Base-by-base conservation (phyloP, 345 rosid species). In the Murraya paniculata region DNA sequence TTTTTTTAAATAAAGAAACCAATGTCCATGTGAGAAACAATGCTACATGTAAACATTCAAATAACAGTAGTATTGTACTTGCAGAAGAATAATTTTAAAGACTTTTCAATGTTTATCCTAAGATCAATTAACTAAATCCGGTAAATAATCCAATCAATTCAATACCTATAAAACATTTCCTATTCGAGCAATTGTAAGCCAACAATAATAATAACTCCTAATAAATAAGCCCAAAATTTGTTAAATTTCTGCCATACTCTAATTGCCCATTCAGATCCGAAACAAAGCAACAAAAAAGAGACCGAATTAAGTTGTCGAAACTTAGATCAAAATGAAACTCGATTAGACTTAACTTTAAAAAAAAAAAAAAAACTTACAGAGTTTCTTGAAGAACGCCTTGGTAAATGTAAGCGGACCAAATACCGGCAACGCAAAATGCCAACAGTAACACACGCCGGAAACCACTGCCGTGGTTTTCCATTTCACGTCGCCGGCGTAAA, bases 331-430 rank as follows among this genome's bases (percentile, higher is more conserved):
- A 53, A 53, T 18, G 22, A 53, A 53, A 53, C 21, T 53, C 7
- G 57, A 18, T 53, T 53, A 53, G 57, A 53, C 18, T 18, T 18
- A 53, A 3, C 18, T 45, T 41, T n/a, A n/a, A n/a, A n/a, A 9
- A 38, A 39, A 39, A 45, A 11, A 41, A 11, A 64, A 11, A 55
- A 4, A 78, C 97, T 84, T 85, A 95, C 99, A 94, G 82, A 45
- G 95, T 96, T 74, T 96, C 99, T 68, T 96, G 99, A 62, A 96
- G 97, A 84, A 92, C 74, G 69, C 99, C 99, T 87, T 94, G 99
- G 83, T 96, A 96, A 73, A 96, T 91, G 75, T 96, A 96, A 16
- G 98, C 97, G 61, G 98, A 80, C 98, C 99, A 94, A 83, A 96
- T 94, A 81, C 99, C 98, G 76, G 95, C 89, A 78, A 94, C 93